These are phyloP conservation scores for Tephrocybe rancida DNA, from an alignment of 768 basidiomycete species.

Conservation along the genomic window DNA sequence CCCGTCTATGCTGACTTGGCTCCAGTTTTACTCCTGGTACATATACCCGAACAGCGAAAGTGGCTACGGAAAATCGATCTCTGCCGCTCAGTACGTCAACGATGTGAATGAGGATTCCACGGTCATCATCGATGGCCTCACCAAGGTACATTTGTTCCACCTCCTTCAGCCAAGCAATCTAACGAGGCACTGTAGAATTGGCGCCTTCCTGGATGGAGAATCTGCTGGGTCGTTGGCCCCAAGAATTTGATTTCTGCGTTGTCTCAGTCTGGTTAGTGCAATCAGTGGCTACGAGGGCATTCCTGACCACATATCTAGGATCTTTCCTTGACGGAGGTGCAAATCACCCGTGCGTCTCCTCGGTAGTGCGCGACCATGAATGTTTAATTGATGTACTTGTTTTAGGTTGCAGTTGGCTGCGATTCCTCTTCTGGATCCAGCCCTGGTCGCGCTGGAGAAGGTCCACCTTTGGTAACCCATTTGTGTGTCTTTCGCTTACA, in stretches of 20 bases:
- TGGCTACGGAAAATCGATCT: conserved; percentile 78
- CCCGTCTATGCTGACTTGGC: conserved; percentile 3
- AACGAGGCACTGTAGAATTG: conserved; percentile 64
- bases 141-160: conserved; percentile 57
- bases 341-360: conserved; percentile 76
- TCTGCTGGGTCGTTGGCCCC: conserved; percentile 93
- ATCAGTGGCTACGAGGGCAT: not conserved
- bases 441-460: conserved; percentile 70
- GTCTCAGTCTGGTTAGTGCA: conserved; percentile 73
- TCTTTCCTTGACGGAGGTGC: conserved; percentile 96
- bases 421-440: conserved; percentile 77
- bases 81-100: conserved; percentile 81
- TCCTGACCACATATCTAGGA: conserved; percentile 33
- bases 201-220: conserved; percentile 93
- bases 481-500: not conserved
- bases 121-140: conserved; percentile 89
- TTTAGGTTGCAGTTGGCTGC: conserved; percentile 85
- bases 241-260: conserved; percentile 87
- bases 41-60: conserved; percentile 80
- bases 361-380: not conserved
- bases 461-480: conserved; percentile 23
- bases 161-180: not conserved
- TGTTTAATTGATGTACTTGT: not conserved
- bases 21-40: conserved; percentile 93
- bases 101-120: conserved; percentile 87